Percentiles rank a stretch among this genome's conserved stretches.
Evolutionary conservation across 768 basidiomycete species (phyloP).

Genomic region (Suillus fuscotomentosus): DNA sequence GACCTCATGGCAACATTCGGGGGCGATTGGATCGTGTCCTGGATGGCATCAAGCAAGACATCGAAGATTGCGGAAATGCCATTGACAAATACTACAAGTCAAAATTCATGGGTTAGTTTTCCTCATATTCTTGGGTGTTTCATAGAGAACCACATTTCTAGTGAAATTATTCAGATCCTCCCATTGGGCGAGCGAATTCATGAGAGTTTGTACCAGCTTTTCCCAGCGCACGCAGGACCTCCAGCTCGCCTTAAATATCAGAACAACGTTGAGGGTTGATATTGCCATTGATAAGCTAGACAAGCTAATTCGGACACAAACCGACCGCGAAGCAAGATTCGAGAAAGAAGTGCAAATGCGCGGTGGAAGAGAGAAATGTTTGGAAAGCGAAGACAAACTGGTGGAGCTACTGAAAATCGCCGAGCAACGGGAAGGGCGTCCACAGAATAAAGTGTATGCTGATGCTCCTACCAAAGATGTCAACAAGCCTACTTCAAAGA

Average conservation of each 20-base stretch:
- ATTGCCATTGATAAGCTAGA: conserved; percentile 15
- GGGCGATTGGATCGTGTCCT: conserved; percentile 33
- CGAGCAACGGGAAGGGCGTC: not conserved
- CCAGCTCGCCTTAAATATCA: conserved; percentile 35
- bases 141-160: conserved; percentile 8
- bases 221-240: conserved; percentile 34
- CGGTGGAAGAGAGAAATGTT: conserved; percentile 35
- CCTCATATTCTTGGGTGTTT: not conserved
- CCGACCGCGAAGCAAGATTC: conserved; percentile 24
- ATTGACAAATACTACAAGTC: conserved; percentile 49
- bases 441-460: not conserved
- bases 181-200: conserved; percentile 38
- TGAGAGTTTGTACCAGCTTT: conserved; percentile 33
- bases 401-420: not conserved
- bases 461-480: not conserved
- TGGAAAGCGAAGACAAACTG: not conserved
- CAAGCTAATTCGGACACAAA: conserved; percentile 6
- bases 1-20: conserved; percentile 32
- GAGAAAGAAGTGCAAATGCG: conserved; percentile 18
- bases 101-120: conserved; percentile 34
- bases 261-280: conserved; percentile 37
- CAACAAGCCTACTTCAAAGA: not conserved
- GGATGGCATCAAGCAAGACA: conserved; percentile 35
- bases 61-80: conserved; percentile 41
- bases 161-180: conserved; percentile 33